These are phyloP conservation scores for Naganishia liquefaciens DNA, from an alignment of 1,284 basidiomycete genomes.

Conservation along the genomic window DNA sequence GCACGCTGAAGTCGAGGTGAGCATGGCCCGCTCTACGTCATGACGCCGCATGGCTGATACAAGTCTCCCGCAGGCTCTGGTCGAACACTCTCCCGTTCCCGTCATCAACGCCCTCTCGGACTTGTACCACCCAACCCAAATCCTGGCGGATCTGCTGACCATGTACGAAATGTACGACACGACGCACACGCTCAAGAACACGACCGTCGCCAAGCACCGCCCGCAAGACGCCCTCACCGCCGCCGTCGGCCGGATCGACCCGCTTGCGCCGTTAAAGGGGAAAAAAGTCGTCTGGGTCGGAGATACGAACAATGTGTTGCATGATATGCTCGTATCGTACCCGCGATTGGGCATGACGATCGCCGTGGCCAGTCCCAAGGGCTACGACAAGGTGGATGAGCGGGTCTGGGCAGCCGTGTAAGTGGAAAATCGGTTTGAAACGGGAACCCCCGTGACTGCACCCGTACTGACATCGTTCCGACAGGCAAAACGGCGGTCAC, in stretches of 20 bases:
- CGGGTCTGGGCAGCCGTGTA: conserved; percentile 76
- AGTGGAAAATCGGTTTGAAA: conserved; percentile 33
- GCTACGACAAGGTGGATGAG: conserved; percentile 66
- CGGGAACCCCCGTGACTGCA: no score
- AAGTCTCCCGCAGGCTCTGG: conserved; percentile 66
- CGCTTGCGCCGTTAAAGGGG: conserved; percentile 44
- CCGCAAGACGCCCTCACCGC: conserved; percentile 27
- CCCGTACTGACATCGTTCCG: conserved; percentile 5
- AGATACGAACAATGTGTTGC: conserved; percentile 92
- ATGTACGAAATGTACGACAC: conserved; percentile 64
- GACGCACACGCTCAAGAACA: conserved; percentile 13
- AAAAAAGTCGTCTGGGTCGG: conserved; percentile 91
- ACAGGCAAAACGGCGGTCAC: conserved; percentile 48
- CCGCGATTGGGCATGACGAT: conserved; percentile 87
- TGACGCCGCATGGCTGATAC: conserved; percentile 18
- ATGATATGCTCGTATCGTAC: conserved; percentile 94
- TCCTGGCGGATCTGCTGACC: conserved; percentile 89
- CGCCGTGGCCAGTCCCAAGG: conserved; percentile 75
- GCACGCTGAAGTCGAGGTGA: conserved; percentile 87
- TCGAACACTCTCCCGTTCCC: conserved; percentile 83
- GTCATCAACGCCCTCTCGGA: conserved; percentile 94
- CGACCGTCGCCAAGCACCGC: conserved; percentile 17
- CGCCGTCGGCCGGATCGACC: conserved; percentile 36
- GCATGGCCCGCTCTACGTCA: conserved; percentile 34
- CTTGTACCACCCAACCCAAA: conserved; percentile 95